Conservation (phyloP, 1,284 basidiomycete species). For the Pseudozyma sp. region DNA sequence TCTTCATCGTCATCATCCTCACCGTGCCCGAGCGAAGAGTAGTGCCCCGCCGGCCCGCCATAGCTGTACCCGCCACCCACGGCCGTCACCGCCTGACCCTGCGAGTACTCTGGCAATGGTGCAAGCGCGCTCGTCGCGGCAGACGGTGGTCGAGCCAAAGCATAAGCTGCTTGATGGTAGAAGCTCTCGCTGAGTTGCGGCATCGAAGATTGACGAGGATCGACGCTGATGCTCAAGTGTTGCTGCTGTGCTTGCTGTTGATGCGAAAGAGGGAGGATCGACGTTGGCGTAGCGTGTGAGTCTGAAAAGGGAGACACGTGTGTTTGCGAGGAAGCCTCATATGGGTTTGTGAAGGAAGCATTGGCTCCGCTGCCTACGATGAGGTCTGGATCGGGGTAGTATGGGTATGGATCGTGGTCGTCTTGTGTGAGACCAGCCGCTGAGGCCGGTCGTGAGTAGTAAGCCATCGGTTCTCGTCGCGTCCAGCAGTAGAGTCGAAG, state of each 20-base stretch:
- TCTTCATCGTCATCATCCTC: slow-evolving; percentile 34
- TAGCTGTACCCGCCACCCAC: slow-evolving; percentile 29
- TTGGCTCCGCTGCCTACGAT: slow-evolving; percentile 29
- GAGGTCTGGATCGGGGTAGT: slow-evolving; percentile 47
- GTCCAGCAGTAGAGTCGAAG: neutral
- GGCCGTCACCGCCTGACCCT: neutral
- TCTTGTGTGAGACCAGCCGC: slow-evolving; percentile 30
- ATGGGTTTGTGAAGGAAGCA: slow-evolving; percentile 34
- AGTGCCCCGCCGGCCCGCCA: slow-evolving; percentile 36
- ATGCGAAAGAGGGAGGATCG: slow-evolving; percentile 26
- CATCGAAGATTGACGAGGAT: slow-evolving; percentile 22
- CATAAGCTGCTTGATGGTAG: slow-evolving; percentile 59
- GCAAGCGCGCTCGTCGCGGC: slow-evolving; percentile 14
- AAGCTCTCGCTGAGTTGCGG: slow-evolving; percentile 61
- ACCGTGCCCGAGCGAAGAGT: slow-evolving; percentile 30
- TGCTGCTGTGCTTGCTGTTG: slow-evolving; percentile 30
- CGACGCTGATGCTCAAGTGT: slow-evolving; percentile 28
- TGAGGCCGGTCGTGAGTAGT: slow-evolving; percentile 32
- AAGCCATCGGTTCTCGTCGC: slow-evolving; percentile 13
- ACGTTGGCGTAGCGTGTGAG: slow-evolving; percentile 8
- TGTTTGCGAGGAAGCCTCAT: slow-evolving; percentile 19
- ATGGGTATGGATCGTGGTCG: slow-evolving; percentile 38
- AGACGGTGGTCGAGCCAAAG: slow-evolving; percentile 32
- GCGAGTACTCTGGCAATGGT: slow-evolving; percentile 24
- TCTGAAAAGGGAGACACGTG: slow-evolving; percentile 36